Conservation (phyloP, 345 rosid species). For the Acer saccharum region DNA sequence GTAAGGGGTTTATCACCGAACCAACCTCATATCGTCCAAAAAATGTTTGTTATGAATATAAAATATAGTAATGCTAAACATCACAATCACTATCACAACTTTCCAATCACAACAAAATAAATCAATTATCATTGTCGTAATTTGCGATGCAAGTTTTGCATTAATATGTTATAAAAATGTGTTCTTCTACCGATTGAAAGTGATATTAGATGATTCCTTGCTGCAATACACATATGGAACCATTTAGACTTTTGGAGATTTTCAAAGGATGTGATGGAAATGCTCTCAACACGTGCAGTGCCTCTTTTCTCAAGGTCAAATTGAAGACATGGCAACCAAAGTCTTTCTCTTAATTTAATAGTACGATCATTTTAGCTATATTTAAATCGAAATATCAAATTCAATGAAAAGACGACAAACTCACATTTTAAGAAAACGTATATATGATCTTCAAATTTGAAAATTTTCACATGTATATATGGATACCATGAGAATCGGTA, state of each 20-base stretch:
- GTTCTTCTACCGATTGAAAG: background rate
- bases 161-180: background rate
- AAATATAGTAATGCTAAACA: too few species aligned
- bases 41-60: too few species aligned
- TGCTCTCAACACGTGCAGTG: background rate
- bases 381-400: too few species aligned
- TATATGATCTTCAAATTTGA: background rate
- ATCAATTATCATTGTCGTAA: too few species aligned
- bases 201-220: too few species aligned
- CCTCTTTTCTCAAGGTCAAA: background rate
- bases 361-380: background rate
- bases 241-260: background rate
- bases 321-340: background rate
- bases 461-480: background rate
- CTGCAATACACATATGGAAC: background rate
- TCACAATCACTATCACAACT: too few species aligned
- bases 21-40: too few species aligned
- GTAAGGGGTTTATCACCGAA: too few species aligned
- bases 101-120: too few species aligned
- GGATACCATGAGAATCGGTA: background rate
- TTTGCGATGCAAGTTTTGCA: too few species aligned
- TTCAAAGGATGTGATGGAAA: background rate
- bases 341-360: background rate
- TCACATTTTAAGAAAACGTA: background rate
- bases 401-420: background rate